Conservation (phyloP, 345 rosid species). For the Hibiscus syriacus region DNA sequence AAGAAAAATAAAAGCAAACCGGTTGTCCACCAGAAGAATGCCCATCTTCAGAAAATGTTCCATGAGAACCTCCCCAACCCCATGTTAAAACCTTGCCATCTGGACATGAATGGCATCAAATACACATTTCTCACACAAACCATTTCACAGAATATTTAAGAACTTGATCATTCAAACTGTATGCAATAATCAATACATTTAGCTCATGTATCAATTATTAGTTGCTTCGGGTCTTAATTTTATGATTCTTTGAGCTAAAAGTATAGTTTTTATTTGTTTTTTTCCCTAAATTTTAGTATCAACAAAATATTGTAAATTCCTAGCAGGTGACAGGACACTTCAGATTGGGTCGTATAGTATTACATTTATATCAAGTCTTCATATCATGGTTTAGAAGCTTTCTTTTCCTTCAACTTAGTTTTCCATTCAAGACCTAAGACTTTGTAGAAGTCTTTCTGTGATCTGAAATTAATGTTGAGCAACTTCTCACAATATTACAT, state of each 20-base stretch:
- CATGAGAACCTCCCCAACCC: constrained; percentile 97
- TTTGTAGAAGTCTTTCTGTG: neutral
- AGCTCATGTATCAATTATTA: neutral
- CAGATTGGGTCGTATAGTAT: neutral
- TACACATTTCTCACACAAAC: neutral
- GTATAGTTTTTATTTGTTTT: neutral
- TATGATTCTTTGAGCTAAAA: neutral
- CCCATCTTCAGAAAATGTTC: constrained; percentile 89
- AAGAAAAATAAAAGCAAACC: constrained; percentile 39
- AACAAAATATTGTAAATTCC: neutral
- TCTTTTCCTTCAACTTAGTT: neutral
- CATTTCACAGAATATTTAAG: neutral
- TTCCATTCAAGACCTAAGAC: neutral
- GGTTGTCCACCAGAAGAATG: constrained; percentile 91
- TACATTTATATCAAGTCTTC: neutral
- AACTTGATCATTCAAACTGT: neutral
- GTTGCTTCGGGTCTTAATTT: neutral
- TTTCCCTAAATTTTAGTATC: neutral
- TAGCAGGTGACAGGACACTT: neutral
- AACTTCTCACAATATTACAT: neutral
- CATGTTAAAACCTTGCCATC: constrained; percentile 76
- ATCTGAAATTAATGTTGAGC: neutral
- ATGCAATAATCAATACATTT: neutral
- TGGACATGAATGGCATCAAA: constrained; percentile 18
- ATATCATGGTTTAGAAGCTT: neutral